These are phyloP conservation scores for Areca catechu DNA, from an alignment of 176 grass and related monocot genomes.

Conservation along the genomic window DNA sequence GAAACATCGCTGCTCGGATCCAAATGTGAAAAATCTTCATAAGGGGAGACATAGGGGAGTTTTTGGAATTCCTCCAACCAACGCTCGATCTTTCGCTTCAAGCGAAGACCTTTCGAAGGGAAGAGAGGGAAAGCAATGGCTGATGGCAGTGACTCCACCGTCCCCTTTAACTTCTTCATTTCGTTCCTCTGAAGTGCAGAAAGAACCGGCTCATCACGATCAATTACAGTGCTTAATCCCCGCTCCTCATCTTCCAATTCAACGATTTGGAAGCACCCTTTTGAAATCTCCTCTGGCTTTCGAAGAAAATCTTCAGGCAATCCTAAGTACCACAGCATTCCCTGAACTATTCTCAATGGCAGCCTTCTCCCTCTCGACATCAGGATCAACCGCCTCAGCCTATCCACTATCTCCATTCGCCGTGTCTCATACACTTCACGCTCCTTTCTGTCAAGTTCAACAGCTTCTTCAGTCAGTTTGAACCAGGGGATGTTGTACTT, in stretches of 20 bases:
- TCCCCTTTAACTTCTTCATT: constrained; percentile 17
- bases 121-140: constrained; percentile 50
- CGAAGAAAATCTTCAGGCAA: constrained; percentile 64
- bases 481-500: constrained; percentile 65
- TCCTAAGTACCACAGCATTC: constrained; percentile 76
- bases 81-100: constrained; percentile 55
- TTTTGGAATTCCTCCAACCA: constrained; percentile 65
- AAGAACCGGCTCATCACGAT: constrained; percentile 23
- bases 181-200: constrained; percentile 50
- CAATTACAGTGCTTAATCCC: constrained; percentile 19
- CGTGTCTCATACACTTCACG: constrained; percentile 28
- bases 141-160: constrained; percentile 3
- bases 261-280: constrained; percentile 45
- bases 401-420: constrained; percentile 28
- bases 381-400: constrained; percentile 47
- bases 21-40: constrained; percentile 43
- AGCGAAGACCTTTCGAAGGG: constrained; percentile 58
- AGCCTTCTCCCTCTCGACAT: constrained; percentile 44
- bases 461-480: constrained; percentile 38
- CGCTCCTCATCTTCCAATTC: constrained; percentile 28
- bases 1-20: constrained; percentile 31
- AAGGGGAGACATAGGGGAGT: constrained; percentile 54
- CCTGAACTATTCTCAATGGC: constrained; percentile 42
- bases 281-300: constrained; percentile 21
- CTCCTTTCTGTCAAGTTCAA: constrained; percentile 39